These are phyloP conservation scores for Lolium rigidum DNA, from an alignment of 176 grass and related monocot genomes.

Conservation along the genomic window DNA sequence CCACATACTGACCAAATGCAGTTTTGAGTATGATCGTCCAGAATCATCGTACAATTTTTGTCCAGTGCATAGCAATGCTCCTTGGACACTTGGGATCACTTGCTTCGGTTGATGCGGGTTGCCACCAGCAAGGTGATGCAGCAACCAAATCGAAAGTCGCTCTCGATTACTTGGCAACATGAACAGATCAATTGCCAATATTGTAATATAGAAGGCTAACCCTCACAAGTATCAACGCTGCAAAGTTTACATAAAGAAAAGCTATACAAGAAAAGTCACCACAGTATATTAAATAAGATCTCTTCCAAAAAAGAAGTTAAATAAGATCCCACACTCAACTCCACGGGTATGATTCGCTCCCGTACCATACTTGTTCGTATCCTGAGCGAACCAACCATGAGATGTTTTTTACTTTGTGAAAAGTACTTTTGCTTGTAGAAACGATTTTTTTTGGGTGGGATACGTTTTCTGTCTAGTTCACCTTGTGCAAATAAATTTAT, in stretches of 20 bases:
- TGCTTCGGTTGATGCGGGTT: too few species aligned
- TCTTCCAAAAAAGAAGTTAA: too few species aligned
- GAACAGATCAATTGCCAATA: too few species aligned
- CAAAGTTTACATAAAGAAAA: background rate
- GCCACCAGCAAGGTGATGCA: too few species aligned
- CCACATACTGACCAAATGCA: too few species aligned
- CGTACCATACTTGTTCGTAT: background rate
- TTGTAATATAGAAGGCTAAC: background rate
- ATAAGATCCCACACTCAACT: too few species aligned
- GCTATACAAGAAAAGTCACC: background rate
- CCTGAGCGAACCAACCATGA: background rate
- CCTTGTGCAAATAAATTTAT: background rate
- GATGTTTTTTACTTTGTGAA: background rate
- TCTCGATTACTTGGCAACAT: too few species aligned
- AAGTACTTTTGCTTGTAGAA: background rate
- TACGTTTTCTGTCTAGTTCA: background rate
- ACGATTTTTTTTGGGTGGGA: background rate
- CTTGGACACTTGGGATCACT: too few species aligned
- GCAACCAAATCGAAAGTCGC: background rate
- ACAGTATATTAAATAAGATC: too few species aligned
- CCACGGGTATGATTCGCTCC: background rate
- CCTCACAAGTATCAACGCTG: background rate
- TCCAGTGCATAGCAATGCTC: too few species aligned
- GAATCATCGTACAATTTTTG: too few species aligned
- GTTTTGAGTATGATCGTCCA: too few species aligned